These are phyloP conservation scores for Boletus smithii DNA, from an alignment of 1,284 basidiomycete genomes.

Conservation along the genomic window DNA sequence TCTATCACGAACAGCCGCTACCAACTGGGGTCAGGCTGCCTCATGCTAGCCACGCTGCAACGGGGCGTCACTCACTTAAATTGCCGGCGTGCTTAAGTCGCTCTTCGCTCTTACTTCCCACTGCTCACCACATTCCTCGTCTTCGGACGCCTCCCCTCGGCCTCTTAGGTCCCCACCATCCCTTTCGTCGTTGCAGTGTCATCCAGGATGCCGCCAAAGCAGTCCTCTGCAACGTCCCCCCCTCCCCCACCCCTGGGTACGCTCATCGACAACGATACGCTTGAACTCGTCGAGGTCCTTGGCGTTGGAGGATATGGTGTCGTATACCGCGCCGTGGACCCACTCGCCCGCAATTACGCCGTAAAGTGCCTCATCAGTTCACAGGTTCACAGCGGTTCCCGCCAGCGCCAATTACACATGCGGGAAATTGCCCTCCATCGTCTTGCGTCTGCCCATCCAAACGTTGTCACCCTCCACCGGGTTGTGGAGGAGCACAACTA, in stretches of 20 bases:
- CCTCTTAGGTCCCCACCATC: slow-evolving; percentile 25
- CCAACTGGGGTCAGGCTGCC: slow-evolving; percentile 38
- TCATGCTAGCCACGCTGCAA: slow-evolving; percentile 60
- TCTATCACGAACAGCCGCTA: slow-evolving; percentile 36
- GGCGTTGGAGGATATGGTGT: slow-evolving; percentile 96
- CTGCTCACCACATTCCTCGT: slow-evolving; percentile 22
- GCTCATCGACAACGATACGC: slow-evolving; percentile 75
- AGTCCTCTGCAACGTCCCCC: slow-evolving; percentile 46
- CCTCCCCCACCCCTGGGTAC: slow-evolving; percentile 70
- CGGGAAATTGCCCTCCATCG: slow-evolving; percentile 84
- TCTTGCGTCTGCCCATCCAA: slow-evolving; percentile 81
- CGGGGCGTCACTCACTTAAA: slow-evolving; percentile 50
- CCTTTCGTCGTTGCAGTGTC: slow-evolving; percentile 17
- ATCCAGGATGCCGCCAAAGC: slow-evolving; percentile 41
- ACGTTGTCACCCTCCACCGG: slow-evolving; percentile 87
- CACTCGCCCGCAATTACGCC: slow-evolving; percentile 65
- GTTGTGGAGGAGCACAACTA: slow-evolving; percentile 74
- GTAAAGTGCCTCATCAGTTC: slow-evolving; percentile 85
- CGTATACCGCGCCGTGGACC: slow-evolving; percentile 84
- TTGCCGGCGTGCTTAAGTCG: slow-evolving; percentile 30
- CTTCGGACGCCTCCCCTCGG: slow-evolving; percentile 25
- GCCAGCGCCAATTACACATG: slow-evolving; percentile 73
- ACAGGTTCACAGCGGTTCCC: slow-evolving; percentile 47
- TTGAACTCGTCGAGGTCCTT: slow-evolving; percentile 87
- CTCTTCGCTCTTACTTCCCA: slow-evolving; percentile 30